Conservation (phyloP, 140 eudicot genomes). For the Anethum foeniculum region DNA sequence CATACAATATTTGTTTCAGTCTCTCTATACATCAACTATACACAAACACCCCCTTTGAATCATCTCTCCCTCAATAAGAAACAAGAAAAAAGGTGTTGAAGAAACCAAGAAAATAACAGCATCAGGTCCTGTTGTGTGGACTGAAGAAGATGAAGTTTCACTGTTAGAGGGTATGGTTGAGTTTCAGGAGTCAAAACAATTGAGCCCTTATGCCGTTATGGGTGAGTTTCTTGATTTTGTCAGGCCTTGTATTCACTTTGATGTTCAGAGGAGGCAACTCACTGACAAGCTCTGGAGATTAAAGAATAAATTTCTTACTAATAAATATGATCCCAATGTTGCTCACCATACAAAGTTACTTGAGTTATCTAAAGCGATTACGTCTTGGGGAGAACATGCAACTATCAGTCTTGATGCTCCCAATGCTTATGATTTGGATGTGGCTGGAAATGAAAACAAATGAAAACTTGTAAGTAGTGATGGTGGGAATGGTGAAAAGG, state of each 20-base stretch:
- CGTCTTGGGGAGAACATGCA: neutral
- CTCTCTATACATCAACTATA: too few species aligned
- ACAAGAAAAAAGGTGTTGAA: neutral
- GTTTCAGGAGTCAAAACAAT: neutral
- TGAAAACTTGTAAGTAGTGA: neutral
- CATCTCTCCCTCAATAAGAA: too few species aligned
- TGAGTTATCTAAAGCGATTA: neutral
- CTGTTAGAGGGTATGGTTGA: neutral
- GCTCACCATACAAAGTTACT: neutral
- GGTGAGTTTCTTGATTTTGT: conserved; percentile 4
- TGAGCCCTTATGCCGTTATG: neutral
- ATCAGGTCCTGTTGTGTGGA: too few species aligned
- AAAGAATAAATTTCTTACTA: neutral
- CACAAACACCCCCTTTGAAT: too few species aligned
- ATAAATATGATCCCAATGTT: neutral
- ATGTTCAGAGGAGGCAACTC: neutral
- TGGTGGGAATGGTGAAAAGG: neutral
- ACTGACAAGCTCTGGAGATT: neutral
- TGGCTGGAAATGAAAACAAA: neutral
- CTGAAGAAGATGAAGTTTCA: neutral
- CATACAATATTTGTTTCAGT: too few species aligned
- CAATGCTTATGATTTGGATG: too few species aligned
- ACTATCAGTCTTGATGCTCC: neutral
- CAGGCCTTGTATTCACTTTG: neutral
- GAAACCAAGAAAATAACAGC: neutral